Base-by-base conservation (phyloP, 805 yeast species). In the Vanderwaltozyma yarrowii region DNA sequence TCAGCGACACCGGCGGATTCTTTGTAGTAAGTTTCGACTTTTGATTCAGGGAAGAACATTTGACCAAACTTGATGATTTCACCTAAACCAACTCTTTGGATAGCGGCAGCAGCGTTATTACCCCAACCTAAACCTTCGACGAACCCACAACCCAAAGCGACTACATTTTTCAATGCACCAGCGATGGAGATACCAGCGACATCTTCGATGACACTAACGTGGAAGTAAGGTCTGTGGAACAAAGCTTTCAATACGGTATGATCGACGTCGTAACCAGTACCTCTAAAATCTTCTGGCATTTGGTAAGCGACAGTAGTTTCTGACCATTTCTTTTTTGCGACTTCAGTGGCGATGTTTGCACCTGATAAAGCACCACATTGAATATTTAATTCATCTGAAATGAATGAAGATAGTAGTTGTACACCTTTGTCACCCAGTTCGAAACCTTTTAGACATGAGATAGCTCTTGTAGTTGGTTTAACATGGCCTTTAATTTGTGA, bases 41-140 rank as follows among this genome's bases (percentile, higher is more conserved):
- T 65, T 49, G 83, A 77, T 44, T 72, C 76, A 30, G 80, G 88
- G 78, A 76, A 92, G 66, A 84, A 88, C 51, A 70, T 71, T 54
- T 76, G 70, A 30, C 95, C 92, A 62, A 92, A 92, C 58, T 74
- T 74, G 61, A 88, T 82, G 56, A 83, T 85, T 68, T 92, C 98
- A 54, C 80, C 73, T 47, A 92, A 67, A 34, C 98, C 98, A 49
- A 89, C 81, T 67, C 98, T 76, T 88, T 89, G 94, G 53, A 92
- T 79, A 32, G 97, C 98, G 39, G 97, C 81, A 65, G 89, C 87
- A 47, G 98, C 97, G 61, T 92, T 92, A 65, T 87, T 95, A 62
- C 98, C 98, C 98, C 98, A 92, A 46, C 94, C 95, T 46, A 84
- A 73, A 52, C 98, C 98, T 64, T 86, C 95, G 45, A 89, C 97